Conservation (phyloP, 306 rosid genomes). For the Citrullus colocynthis region DNA sequence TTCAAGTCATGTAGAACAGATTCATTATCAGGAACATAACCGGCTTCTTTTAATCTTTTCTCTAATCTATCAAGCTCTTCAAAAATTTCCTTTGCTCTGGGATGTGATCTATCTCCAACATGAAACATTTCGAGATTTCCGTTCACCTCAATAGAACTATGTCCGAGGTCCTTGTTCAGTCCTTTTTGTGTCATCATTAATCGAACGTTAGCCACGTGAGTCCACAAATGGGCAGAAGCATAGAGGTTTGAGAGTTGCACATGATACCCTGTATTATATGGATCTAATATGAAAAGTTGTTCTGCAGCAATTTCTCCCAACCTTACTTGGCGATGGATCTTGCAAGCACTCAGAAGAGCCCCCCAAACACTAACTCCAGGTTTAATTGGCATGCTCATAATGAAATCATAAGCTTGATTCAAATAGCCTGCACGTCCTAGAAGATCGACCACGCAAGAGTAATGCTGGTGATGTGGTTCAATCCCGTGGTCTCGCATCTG, state of each 20-base stretch:
- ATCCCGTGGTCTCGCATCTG: neutral
- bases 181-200: constrained; percentile 10
- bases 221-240: constrained; percentile 7
- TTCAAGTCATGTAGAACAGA: constrained; percentile 10
- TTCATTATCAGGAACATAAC: constrained; percentile 1
- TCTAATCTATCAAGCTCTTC: constrained; percentile 9
- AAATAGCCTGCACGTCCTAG: constrained; percentile 14
- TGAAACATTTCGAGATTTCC: constrained; percentile 4
- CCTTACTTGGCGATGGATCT: constrained; percentile 5
- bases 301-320: constrained; percentile 12
- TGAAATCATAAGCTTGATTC: constrained; percentile 8
- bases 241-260: constrained; percentile 15
- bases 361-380: constrained; percentile 14
- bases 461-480: constrained; percentile 9
- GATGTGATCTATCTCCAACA: constrained; percentile 6
- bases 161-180: constrained; percentile 8
- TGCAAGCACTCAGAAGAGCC: constrained; percentile 12
- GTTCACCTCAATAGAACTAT: constrained; percentile 12
- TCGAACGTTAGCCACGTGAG: constrained; percentile 7
- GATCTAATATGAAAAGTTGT: constrained; percentile 10
- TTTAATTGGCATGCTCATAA: constrained; percentile 10
- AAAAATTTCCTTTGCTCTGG: constrained; percentile 3
- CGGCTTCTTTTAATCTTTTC: constrained; percentile 7
- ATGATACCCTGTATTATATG: constrained; percentile 8
- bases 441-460: constrained; percentile 14